Conservation (phyloP, 164 flowering plant species). For the Chimonanthus praecox region DNA sequence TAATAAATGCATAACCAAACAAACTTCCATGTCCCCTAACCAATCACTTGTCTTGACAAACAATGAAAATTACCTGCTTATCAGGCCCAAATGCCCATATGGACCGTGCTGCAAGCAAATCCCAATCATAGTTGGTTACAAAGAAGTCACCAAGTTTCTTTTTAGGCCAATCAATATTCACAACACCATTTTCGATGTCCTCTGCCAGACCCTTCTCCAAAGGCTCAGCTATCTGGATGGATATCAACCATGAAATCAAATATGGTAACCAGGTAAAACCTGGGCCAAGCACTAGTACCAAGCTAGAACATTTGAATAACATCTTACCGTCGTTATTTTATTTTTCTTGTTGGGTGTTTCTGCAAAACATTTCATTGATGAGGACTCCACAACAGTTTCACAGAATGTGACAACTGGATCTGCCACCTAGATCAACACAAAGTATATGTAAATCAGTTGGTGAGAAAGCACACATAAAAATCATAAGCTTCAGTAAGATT, state of each 20-base stretch:
- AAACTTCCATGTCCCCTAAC: not conserved
- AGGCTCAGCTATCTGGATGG: constrained; percentile 85
- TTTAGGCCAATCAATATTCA: constrained; percentile 86
- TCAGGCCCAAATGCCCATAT: constrained; percentile 99
- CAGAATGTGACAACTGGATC: constrained; percentile 99
- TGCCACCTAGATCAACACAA: constrained; percentile 64
- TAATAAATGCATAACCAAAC: not conserved
- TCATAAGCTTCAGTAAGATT: too few species aligned
- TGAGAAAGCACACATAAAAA: not conserved
- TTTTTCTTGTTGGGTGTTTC: constrained; percentile 99
- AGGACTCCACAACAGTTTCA: constrained; percentile 98
- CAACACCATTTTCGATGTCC: constrained; percentile 94
- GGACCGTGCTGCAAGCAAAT: constrained; percentile 91
- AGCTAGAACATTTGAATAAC: not conserved
- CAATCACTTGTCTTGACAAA: not conserved
- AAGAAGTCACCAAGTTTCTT: constrained; percentile 84
- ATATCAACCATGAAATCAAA: not conserved
- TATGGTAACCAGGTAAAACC: not conserved
- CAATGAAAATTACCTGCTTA: constrained; percentile 58
- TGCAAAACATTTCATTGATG: constrained; percentile 99
- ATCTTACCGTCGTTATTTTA: constrained; percentile 88
- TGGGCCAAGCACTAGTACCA: not conserved
- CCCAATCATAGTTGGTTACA: constrained; percentile 91
- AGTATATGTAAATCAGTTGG: not conserved
- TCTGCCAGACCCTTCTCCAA: constrained; percentile 96